Evolutionary conservation across 352 stramenopile species (phyloP), one percentile per base, ranked within the genome.

Genomic region (Phytophthora vignae): DNA sequence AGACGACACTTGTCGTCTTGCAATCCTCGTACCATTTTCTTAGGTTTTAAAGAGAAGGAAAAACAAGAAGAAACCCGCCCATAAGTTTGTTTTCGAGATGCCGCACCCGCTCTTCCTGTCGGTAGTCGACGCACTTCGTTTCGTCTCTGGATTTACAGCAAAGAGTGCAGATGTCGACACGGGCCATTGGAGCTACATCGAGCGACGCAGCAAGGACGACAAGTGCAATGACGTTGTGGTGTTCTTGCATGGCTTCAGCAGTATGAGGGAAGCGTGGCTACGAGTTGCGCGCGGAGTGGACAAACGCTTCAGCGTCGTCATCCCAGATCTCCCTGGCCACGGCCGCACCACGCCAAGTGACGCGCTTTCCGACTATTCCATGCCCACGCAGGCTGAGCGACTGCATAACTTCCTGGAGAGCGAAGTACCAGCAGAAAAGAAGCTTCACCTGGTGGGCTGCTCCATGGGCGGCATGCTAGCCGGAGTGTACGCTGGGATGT

Each of bases 381-480:
- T 86, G 22, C 66, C 79, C 5, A 68, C 69, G 4, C 87, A 93
- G 56, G 82, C 84, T 12, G 42, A 73, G 21, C 75, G 81, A 11
- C 69, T 94, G 33, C 71, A 92, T 55, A 55, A 74, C 36, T 93
- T 94, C 60, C 56, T 94, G 5, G 62, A 89, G 11, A 76, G 70
- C 6, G 76, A 82, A 17, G 60, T 94, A 3, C 62, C 71, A 11
- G 21, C 62, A 4, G 67, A 83, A 54, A 82, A 79, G 56, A 89
- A 83, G 60, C 68, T 94, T n/a, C 87, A 93, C 52, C 46, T 94
- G 4, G 66, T 93, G 4, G 87, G 87, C 1, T 91, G 84, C 64
- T 92, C 83, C 40, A 92, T 94, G 85, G 85, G 84, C 50, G 87
- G 82, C 7, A 90, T 94, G 84, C 62, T 93, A 52, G 81, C 81